phyloP scores from a whole-genome alignment of 768 basidiomycete species.

The Tephrocybe sp. region DNA sequence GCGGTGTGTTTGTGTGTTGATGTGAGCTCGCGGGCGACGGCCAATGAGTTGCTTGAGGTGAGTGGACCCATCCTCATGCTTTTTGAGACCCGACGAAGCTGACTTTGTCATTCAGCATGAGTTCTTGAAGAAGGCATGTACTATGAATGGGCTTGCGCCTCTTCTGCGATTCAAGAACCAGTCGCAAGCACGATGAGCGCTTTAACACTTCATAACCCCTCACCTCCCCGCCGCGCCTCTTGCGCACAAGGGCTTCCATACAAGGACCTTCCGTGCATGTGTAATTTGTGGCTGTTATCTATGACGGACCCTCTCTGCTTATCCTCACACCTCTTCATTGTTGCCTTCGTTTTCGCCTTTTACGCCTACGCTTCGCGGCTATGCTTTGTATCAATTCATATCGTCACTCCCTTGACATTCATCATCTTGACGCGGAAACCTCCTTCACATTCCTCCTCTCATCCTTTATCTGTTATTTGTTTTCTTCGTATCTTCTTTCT shows the following conservation, averaged over 20 bases:
- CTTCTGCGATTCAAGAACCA: conserved; percentile 80
- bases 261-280: not conserved
- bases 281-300: not conserved
- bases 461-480: not conserved
- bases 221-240: not conserved
- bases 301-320: not conserved
- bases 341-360: not conserved
- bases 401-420: not conserved
- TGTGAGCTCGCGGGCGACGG: conserved; percentile 89
- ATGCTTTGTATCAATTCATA: not conserved
- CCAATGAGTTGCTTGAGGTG: conserved; percentile 82
- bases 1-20: conserved; percentile 99
- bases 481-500: conserved; percentile 7
- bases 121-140: conserved; percentile 89
- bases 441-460: not conserved
- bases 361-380: not conserved
- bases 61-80: conserved; percentile 25
- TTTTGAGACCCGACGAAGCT: conserved; percentile 12
- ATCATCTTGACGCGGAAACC: conserved; percentile 8
- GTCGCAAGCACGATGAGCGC: conserved; percentile 32
- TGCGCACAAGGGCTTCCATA: not conserved
- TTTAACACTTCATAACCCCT: not conserved
- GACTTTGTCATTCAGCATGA: conserved; percentile 66
- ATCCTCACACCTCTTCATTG: not conserved
- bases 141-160: conserved; percentile 79